These are phyloP conservation scores for Colletotrichum phormii DNA, from an alignment of 2,329 filamentous ascomycete species.

Conservation along the genomic window DNA sequence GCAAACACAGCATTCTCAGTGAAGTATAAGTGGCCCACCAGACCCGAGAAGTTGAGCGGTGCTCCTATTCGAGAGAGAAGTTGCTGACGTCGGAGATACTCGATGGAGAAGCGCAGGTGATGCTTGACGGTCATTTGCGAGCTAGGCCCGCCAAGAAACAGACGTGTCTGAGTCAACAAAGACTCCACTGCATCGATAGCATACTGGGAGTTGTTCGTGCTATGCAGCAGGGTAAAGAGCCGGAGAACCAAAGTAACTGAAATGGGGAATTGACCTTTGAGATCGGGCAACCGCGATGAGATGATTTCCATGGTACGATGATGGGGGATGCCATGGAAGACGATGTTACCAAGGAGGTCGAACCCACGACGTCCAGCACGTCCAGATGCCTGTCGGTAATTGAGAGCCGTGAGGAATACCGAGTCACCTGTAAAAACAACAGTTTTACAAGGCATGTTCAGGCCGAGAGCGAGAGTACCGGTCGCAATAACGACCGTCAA, in stretches of 20 bases:
- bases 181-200: slow-evolving; percentile 73
- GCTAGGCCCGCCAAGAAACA: slow-evolving; percentile 77
- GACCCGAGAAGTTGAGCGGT: slow-evolving; percentile 78
- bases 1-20: slow-evolving; percentile 81
- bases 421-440: slow-evolving; percentile 82
- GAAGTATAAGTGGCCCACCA: slow-evolving; percentile 80
- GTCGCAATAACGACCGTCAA: slow-evolving; percentile 79
- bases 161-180: slow-evolving; percentile 74
- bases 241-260: slow-evolving; percentile 79
- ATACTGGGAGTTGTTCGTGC: slow-evolving; percentile 72
- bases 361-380: slow-evolving; percentile 85
- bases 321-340: slow-evolving; percentile 75
- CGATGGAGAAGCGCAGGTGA: slow-evolving; percentile 83
- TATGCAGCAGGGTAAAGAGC: slow-evolving; percentile 74
- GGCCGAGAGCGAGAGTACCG: slow-evolving; percentile 80
- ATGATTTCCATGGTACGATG: slow-evolving; percentile 76
- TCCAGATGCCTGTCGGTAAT: slow-evolving; percentile 81
- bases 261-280: slow-evolving; percentile 83
- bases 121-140: slow-evolving; percentile 78
- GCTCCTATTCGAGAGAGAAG: slow-evolving; percentile 70
- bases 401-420: slow-evolving; percentile 78
- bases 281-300: slow-evolving; percentile 77
- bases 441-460: slow-evolving; percentile 88
- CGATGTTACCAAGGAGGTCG: slow-evolving; percentile 83
- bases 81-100: slow-evolving; percentile 78